Evolutionary conservation across 2,329 filamentous ascomycete species (phyloP), one percentile per base, ranked within the genome.

Genomic region (Xylaria sp.): DNA sequence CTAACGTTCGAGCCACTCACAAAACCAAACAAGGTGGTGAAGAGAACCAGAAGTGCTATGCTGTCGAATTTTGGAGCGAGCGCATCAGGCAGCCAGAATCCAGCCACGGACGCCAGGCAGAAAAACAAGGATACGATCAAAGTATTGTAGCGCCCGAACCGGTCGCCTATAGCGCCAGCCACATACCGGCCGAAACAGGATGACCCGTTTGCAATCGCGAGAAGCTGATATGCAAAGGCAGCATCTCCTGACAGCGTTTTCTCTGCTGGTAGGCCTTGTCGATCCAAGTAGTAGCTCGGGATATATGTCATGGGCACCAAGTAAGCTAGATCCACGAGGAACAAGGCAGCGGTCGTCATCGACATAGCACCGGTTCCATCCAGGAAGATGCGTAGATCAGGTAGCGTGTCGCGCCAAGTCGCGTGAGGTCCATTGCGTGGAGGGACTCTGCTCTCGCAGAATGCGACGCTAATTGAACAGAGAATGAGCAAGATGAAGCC

Each of bases 311-410:
- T 67, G 13, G 59, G 58, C 0, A 67, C 65, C n/a, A 67, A 44
- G 34, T 66, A 66, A 10, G 64, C 64, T 4, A 66, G 58, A 44
- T 66, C 64, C 23, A 66, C 65, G 25, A 63, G 65, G 46, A 67
- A 67, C 20, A 62, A 48, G 52, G 65, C 65, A 7, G 65, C 65
- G 13, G 65, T 67, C 2, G 59, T 67, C 65, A 67, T 67, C 6
- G 59, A 67, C 65, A 67, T 67, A 10, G 59, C 59, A 3, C 59
- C 65, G 18, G 65, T 67, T 15, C 65, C 65, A 20, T 67, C 65
- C 1, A 67, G 46, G n/a, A 66, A 67, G 34, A 67, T 62, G 65
- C 65, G 46, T 13, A 63, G 46, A 46, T 67, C 65, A 10, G 59
- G 65, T 31, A 67, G 25, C 44, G 44, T 67, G 46, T 67, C 59